Conservation (phyloP, 2,329 filamentous ascomycete genomes). For the Plenodomus lindquistii region DNA sequence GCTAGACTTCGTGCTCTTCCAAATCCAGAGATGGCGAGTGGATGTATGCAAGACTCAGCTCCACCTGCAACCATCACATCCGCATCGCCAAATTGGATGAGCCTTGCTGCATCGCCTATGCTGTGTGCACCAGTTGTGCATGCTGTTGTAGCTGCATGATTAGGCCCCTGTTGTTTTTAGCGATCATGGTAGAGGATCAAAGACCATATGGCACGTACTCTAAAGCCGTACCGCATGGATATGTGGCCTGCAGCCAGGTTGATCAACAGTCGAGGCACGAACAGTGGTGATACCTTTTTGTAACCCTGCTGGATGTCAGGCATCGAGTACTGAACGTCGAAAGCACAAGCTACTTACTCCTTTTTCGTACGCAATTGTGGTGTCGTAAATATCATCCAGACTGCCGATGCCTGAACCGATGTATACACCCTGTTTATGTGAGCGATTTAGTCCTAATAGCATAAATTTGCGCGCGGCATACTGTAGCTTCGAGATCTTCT, state of each 20-base stretch:
- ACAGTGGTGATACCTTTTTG: conserved; percentile 88
- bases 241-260: conserved; percentile 95
- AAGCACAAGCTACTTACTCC: conserved; percentile 58
- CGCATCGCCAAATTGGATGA: conserved; percentile 89
- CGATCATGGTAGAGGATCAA: not conserved
- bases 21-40: conserved; percentile 89
- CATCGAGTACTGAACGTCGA: conserved; percentile 1
- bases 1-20: conserved; percentile 83
- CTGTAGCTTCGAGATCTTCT: conserved; percentile 72
- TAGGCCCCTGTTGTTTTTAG: conserved; percentile 67
- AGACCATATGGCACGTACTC: conserved; percentile 41
- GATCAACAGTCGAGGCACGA: conserved; percentile 90
- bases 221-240: conserved; percentile 87
- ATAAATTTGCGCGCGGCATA: conserved; percentile 36
- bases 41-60: conserved; percentile 93
- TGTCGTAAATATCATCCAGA: conserved; percentile 85
- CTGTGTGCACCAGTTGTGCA: conserved; percentile 96
- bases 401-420: conserved; percentile 95
- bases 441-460: conserved; percentile 5
- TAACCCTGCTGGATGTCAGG: conserved; percentile 76
- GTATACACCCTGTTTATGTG: conserved; percentile 69
- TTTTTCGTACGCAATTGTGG: conserved; percentile 74
- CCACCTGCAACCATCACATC: conserved; percentile 97
- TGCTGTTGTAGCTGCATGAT: conserved; percentile 89
- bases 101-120: conserved; percentile 89